Evolutionary conservation across 495 filamentous ascomycete genomes (phyloP), one percentile per base, ranked within the genome.

Genomic region (Penicillium alfredii): DNA sequence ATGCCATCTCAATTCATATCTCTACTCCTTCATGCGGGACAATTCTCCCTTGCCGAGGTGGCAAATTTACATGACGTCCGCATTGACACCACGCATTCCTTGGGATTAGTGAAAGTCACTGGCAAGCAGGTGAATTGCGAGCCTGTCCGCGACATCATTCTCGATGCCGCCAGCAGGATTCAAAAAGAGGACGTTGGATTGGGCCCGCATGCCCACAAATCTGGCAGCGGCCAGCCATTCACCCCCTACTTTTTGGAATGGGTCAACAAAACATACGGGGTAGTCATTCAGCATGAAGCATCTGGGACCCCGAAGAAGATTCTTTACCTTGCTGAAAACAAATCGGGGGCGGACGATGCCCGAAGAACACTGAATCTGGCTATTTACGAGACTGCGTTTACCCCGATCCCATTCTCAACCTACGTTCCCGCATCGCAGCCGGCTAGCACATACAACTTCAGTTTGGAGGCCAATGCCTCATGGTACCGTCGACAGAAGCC

Each of bases 41-140:
- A 61, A 24, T 66, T 68, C 34, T 68, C 67, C 0, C 63, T 74
- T 19, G 63, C 69, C 23, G 55, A 64, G 21, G 30, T 73, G 16
- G 66, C 68, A 21, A 50, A 42, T 28, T 49, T 64, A 9, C 60
- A 69, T 35, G 53, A 53, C 13, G 59, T 55, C 3, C 64, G 58
- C 13, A 64, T 74, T 30, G 68, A 73, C 34, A 37, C 66, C 21
- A 62, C 49, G 4, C 50, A 47, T 31, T 49, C 53, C 6, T 34
- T 58, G 14, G 51, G 55, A 2, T 44, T 71, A 25, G 44, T 74
- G 18, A 55, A 66, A 27, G 45, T 73, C 19, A 69, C 60, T 3
- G 71, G 69, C 11, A 53, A 44, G 20, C 47, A 58, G 13, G 33
- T 40, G 14, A 42, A 55, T 5, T 72, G 64, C 30, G 60, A 64